These are phyloP conservation scores for Ilex asprella DNA, from an alignment of 257 asterid genomes.

Conservation along the genomic window DNA sequence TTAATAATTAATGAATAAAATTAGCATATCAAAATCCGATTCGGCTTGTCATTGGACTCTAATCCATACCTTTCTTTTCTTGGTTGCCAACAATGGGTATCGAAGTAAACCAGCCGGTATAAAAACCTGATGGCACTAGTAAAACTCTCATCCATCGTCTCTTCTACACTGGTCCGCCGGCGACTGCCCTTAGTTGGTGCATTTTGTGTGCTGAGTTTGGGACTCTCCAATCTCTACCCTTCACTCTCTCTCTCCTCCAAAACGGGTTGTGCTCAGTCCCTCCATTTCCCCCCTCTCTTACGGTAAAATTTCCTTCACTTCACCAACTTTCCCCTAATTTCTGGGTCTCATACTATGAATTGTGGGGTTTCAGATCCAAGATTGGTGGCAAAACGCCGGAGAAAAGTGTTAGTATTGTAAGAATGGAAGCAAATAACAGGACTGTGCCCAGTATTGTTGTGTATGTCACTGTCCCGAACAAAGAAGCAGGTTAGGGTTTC, in stretches of 20 bases:
- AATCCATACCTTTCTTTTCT: no score
- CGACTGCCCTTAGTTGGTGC: constrained; percentile 80
- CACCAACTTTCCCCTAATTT: neutral
- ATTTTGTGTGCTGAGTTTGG: constrained; percentile 69
- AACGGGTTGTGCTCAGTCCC: constrained; percentile 42
- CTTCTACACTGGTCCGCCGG: constrained; percentile 56
- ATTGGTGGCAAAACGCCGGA: constrained; percentile 24
- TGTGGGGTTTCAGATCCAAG: constrained; percentile 31
- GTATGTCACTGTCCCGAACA: constrained; percentile 90
- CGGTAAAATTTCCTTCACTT: constrained; percentile 26
- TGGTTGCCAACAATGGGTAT: no score
- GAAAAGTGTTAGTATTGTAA: constrained; percentile 31
- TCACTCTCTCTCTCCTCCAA: constrained; percentile 30
- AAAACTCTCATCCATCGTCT: constrained; percentile 54
- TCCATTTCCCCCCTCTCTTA: constrained; percentile 35
- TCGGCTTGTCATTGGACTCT: no score
- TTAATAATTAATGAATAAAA: no score
- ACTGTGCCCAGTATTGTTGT: constrained; percentile 90
- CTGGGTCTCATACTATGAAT: constrained; percentile 10
- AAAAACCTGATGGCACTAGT: neutral
- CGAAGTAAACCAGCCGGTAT: no score
- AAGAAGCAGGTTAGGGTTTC: constrained; percentile 61
- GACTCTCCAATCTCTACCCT: constrained; percentile 58
- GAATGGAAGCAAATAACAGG: constrained; percentile 65
- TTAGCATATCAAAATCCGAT: no score